Evolutionary conservation across 345 rosid genomes (phyloP).

Genomic region (Citrus reticulata): DNA sequence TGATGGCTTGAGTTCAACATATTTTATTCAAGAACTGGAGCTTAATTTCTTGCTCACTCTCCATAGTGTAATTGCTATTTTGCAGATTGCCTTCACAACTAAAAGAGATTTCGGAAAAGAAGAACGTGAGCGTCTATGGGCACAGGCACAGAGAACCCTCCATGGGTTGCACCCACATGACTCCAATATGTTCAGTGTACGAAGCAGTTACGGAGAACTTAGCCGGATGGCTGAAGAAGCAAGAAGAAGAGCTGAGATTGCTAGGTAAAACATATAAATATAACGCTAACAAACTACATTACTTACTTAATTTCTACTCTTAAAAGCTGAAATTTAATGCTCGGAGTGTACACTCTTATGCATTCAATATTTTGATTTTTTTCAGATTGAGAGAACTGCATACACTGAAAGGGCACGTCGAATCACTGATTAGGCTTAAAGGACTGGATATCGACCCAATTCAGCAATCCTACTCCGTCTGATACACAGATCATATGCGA

Average conservation of each 20-base stretch:
- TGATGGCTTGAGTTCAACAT: neutral
- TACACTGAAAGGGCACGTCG: constrained; percentile 52
- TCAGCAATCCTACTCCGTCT: constrained; percentile 50
- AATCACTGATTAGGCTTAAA: constrained; percentile 42
- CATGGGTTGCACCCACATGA: constrained; percentile 47
- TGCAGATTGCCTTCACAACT: constrained; percentile 51
- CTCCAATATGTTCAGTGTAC: constrained; percentile 42
- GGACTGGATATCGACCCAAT: constrained; percentile 58
- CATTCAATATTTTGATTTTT: neutral
- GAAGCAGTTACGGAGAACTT: constrained; percentile 28
- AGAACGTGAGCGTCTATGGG: constrained; percentile 54
- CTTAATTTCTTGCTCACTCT: neutral
- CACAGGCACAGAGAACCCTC: constrained; percentile 51
- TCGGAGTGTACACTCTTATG: neutral
- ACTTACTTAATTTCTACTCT: too few species aligned
- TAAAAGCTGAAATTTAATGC: neutral
- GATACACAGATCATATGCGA: constrained; percentile 8
- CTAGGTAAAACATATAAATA: constrained; percentile 25
- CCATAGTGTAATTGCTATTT: neutral
- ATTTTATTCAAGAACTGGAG: neutral
- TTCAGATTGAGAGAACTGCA: constrained; percentile 51
- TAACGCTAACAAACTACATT: too few species aligned
- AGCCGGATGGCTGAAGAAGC: constrained; percentile 56
- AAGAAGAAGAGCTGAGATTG: constrained; percentile 48
- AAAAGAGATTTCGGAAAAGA: constrained; percentile 46